Evolutionary conservation across 163 green algal species (phyloP).

Genomic region (Trebouxiophyceae sp.): DNA sequence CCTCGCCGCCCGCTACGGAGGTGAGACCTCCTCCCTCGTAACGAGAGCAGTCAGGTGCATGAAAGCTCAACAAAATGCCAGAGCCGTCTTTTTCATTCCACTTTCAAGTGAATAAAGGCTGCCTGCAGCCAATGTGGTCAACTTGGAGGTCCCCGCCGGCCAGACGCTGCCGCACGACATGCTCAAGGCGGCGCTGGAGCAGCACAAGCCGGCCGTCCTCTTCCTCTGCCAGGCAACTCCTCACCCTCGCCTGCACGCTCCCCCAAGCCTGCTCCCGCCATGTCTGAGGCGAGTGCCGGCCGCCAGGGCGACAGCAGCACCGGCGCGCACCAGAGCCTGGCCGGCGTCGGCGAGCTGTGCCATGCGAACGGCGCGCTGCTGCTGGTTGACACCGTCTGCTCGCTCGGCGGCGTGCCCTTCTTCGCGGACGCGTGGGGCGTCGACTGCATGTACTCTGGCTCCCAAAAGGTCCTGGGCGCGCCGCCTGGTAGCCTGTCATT

Average conservation of each 20-base stretch:
- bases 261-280: no score
- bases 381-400: slow-evolving; percentile 92
- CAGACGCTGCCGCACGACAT: slow-evolving; percentile 49
- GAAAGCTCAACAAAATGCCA: no score
- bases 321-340: slow-evolving; percentile 74
- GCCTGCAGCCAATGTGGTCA: slow-evolving; percentile 57
- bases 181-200: slow-evolving; percentile 52
- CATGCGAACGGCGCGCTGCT: slow-evolving; percentile 63
- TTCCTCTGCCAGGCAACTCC: slow-evolving; percentile 83
- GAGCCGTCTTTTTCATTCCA: no score
- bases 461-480: slow-evolving; percentile 82
- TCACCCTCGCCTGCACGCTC: no score
- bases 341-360: slow-evolving; percentile 82
- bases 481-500: slow-evolving; percentile 53
- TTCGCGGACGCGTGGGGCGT: slow-evolving; percentile 76
- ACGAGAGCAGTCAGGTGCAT: neutral
- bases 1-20: slow-evolving; percentile 35
- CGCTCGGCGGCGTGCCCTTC: slow-evolving; percentile 83
- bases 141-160: slow-evolving; percentile 56
- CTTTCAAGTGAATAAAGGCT: neutral
- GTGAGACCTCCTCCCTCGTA: neutral
- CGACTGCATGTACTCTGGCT: slow-evolving; percentile 84
- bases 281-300: no score
- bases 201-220: slow-evolving; percentile 74
- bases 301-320: slow-evolving; percentile 86